Conservation (phyloP, 345 rosid genomes). For the Murraya koenigii region DNA sequence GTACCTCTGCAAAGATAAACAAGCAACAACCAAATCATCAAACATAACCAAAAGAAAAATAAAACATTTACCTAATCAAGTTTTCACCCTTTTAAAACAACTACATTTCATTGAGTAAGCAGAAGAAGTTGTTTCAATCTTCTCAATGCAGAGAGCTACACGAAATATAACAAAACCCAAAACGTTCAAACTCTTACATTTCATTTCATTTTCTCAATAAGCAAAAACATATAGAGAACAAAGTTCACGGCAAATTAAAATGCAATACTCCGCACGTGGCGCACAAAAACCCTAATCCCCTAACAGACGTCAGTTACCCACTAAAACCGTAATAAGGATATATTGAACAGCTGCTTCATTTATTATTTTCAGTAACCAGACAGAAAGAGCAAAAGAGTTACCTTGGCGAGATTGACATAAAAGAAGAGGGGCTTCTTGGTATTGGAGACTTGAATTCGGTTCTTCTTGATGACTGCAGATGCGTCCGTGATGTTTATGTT, state of each 20-base stretch:
- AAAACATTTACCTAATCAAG: not conserved
- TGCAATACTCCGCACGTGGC: not conserved
- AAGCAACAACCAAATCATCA: not conserved
- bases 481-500: conserved; percentile 33
- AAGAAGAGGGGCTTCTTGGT: conserved; percentile 71
- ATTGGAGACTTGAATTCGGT: conserved; percentile 71
- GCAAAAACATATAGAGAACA: not conserved
- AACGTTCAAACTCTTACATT: not conserved
- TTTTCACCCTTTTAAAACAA: not conserved
- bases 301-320: not conserved
- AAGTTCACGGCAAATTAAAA: not conserved
- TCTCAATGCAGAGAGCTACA: not conserved
- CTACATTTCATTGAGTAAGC: not conserved
- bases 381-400: not conserved
- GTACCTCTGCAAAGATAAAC: conserved; percentile 54
- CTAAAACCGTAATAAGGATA: not conserved
- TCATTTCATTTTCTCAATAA: not conserved
- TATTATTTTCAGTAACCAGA: not conserved
- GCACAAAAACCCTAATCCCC: not conserved
- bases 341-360: not conserved
- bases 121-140: no score
- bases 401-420: conserved; percentile 83
- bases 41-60: not conserved
- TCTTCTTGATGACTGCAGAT: conserved; percentile 40
- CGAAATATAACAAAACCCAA: not conserved